Conservation (phyloP, 257 asterid genomes). For the Verbascum thapsus region DNA sequence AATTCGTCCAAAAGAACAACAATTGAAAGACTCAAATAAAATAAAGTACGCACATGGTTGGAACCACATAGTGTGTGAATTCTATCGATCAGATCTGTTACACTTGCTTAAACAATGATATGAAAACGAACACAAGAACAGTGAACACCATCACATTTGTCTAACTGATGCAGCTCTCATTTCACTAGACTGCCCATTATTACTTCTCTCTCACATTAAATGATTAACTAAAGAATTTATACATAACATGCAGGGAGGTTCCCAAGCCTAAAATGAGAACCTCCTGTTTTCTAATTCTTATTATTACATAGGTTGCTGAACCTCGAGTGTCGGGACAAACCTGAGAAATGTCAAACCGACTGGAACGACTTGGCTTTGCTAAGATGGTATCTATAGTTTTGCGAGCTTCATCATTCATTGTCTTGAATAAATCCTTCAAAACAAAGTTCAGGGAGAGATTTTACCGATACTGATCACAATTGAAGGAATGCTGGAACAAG, state of each 20-base stretch:
- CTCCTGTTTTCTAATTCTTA: conserved; percentile 6
- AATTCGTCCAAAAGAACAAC: conserved; percentile 2
- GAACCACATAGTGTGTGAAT: conserved; percentile 10
- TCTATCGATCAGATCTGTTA: conserved; percentile 5
- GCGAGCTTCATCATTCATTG: conserved; percentile 70
- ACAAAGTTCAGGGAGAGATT: conserved; percentile 24
- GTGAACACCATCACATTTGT: conserved; percentile 17
- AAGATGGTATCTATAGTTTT: conserved; percentile 42
- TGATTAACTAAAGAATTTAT: neutral
- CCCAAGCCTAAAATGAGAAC: conserved; percentile 8
- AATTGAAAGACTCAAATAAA: neutral
- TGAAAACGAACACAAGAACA: conserved; percentile 5
- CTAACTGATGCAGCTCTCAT: conserved; percentile 18
- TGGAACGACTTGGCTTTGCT: conserved; percentile 47
- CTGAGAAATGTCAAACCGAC: conserved; percentile 64
- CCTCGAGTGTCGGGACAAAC: conserved; percentile 38
- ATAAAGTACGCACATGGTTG: neutral
- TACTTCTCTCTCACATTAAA: conserved; percentile 4
- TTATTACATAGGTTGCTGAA: conserved; percentile 6
- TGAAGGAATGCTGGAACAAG: conserved; percentile 11
- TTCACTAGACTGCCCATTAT: neutral
- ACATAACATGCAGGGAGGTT: neutral
- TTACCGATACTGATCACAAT: conserved; percentile 13
- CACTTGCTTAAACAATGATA: neutral
- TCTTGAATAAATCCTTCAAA: conserved; percentile 86